Evolutionary conservation across 345 rosid genomes (phyloP).

Genomic region (Pistacia atlantica): DNA sequence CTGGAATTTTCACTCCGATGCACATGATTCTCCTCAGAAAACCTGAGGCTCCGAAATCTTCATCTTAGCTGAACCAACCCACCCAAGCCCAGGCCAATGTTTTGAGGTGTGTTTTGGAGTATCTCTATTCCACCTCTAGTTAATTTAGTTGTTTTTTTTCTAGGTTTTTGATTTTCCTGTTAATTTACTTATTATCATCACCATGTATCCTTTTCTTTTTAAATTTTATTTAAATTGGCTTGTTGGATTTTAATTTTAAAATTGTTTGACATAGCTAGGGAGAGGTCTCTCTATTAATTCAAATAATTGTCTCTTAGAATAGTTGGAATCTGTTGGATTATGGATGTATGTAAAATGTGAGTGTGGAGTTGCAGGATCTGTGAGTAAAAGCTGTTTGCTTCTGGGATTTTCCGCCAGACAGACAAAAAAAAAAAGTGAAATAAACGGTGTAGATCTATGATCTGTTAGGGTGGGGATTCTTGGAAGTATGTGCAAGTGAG

Average conservation of each 20-base stretch:
- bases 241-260: constrained; percentile 20
- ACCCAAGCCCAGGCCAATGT: background rate
- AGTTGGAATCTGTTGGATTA: background rate
- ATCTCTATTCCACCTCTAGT: constrained; percentile 10
- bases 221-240: constrained; percentile 16
- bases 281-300: background rate
- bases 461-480: background rate
- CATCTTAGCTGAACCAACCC: constrained; percentile 22
- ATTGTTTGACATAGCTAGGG: background rate
- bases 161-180: background rate
- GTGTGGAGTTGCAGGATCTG: background rate
- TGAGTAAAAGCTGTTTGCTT: background rate
- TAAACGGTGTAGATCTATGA: constrained; percentile 12
- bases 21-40: constrained; percentile 93
- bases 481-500: constrained; percentile 11
- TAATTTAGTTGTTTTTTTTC: constrained; percentile 8
- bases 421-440: background rate
- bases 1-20: constrained; percentile 93
- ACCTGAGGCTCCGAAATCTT: constrained; percentile 40
- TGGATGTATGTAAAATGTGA: background rate
- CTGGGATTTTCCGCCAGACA: background rate
- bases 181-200: background rate
- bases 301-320: background rate
- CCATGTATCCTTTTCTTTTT: constrained; percentile 17
- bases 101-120: constrained; percentile 14